phyloP scores from a whole-genome alignment of 2,329 filamentous ascomycete genomes.

The Dactylonectria macrodidyma region DNA sequence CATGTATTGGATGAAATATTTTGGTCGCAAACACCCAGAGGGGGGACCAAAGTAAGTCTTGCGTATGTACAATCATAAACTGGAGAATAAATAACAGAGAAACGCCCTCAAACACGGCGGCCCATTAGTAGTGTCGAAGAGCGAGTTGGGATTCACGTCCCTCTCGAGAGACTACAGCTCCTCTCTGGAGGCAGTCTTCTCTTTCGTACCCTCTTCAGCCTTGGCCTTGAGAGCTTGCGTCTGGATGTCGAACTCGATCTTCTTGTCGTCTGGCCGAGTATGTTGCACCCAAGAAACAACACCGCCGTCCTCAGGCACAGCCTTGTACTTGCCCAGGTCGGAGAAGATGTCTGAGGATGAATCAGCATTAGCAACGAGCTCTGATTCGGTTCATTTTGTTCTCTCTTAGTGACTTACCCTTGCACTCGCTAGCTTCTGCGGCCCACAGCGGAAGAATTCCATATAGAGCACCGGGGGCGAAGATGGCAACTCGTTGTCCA shows the following conservation, averaged over 20 bases:
- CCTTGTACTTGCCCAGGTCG: conserved; percentile 50
- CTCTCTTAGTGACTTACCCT: conserved; percentile 51
- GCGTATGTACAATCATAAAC: background rate
- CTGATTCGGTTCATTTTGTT: background rate
- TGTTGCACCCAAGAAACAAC: conserved; percentile 52
- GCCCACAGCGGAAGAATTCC: conserved; percentile 65
- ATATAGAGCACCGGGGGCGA: conserved; percentile 68
- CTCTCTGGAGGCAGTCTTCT: background rate
- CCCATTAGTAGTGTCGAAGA: background rate
- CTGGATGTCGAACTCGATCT: conserved; percentile 55
- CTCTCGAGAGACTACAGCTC: background rate
- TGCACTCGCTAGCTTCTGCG: conserved; percentile 59
- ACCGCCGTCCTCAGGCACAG: conserved; percentile 42
- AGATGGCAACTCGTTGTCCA: conserved; percentile 59
- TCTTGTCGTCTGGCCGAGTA: conserved; percentile 48
- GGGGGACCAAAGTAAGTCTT: too few species aligned
- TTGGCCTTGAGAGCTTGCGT: conserved; percentile 50
- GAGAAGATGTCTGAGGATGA: conserved; percentile 43
- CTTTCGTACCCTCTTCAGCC: conserved; percentile 12
- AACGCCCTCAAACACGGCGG: background rate
- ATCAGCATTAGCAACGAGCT: conserved; percentile 14
- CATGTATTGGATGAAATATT: background rate
- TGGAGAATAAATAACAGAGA: background rate
- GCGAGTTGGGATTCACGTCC: background rate
- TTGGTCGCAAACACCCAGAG: too few species aligned